A percentile compares a stretch with the other conserved stretches of the same genome.
Conservation (phyloP, 2,329 filamentous ascomycete genomes). For the Clarireedia homoeocarpa region DNA sequence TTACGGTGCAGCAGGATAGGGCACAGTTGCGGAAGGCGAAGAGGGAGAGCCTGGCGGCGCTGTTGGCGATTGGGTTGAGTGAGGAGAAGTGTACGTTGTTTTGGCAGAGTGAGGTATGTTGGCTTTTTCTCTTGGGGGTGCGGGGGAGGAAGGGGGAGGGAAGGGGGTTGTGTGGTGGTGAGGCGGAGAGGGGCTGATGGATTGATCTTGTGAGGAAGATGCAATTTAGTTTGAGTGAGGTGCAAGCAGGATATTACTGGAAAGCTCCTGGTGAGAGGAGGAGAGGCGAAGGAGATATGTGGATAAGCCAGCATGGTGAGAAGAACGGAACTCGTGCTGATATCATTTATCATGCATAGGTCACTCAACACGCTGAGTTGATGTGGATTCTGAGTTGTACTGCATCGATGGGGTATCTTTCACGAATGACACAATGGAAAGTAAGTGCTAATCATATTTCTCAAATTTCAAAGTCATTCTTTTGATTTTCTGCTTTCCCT, state of each 20-base stretch:
- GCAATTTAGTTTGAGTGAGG: no score
- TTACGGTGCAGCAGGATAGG: constrained; percentile 68
- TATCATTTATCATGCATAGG: constrained; percentile 36
- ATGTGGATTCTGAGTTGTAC: constrained; percentile 97
- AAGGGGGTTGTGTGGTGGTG: not conserved
- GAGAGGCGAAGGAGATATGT: no score
- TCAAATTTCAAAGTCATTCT: not conserved
- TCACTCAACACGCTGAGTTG: constrained; percentile 74
- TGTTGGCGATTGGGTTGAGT: constrained; percentile 79
- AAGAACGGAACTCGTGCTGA: not conserved
- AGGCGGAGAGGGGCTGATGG: not conserved
- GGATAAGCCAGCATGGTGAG: no score
- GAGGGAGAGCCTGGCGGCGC: constrained; percentile 66
- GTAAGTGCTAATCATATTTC: constrained; percentile 35
- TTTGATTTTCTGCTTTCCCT: not conserved
- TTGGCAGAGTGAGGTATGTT: constrained; percentile 64
- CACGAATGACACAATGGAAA: constrained; percentile 99
- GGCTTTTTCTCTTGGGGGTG: not conserved
- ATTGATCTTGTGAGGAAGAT: not conserved
- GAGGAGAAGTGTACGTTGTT: constrained; percentile 73
- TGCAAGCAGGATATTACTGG: no score
- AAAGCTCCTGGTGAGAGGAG: no score
- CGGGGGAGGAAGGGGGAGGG: not conserved
- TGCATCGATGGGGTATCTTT: constrained; percentile 87
- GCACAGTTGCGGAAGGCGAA: constrained; percentile 54